phyloP scores from a whole-genome alignment of 148 eudicot species.

The Cornus controversa region DNA sequence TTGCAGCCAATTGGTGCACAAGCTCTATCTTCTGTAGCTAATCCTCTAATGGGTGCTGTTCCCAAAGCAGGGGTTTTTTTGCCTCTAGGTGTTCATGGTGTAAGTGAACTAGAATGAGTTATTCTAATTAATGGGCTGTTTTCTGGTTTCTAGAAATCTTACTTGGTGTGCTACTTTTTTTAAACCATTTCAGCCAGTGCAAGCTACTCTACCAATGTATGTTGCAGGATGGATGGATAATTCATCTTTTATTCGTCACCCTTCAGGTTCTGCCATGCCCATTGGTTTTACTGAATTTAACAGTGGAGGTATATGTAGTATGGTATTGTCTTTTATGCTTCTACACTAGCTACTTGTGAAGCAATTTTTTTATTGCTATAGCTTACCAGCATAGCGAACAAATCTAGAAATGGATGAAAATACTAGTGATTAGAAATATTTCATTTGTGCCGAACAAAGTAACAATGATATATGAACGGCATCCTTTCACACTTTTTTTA shows the following conservation, averaged over 20 bases:
- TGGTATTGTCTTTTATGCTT: background rate
- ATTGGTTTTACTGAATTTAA: conserved; percentile 31
- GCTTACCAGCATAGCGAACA: background rate
- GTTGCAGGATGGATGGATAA: conserved; percentile 84
- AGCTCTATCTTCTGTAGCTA: conserved; percentile 78
- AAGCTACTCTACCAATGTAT: conserved; percentile 57
- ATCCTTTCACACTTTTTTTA: too few species aligned
- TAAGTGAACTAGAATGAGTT: conserved; percentile 32
- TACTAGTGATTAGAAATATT: background rate
- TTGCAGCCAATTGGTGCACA: conserved; percentile 82
- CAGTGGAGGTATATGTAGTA: conserved; percentile 38
- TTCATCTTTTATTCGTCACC: conserved; percentile 76
- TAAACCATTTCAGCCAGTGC: conserved; percentile 73
- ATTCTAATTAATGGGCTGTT: background rate
- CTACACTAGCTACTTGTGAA: background rate
- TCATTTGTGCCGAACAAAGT: background rate
- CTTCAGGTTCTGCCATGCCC: conserved; percentile 32
- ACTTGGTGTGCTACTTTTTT: conserved; percentile 11
- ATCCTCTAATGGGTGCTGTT: conserved; percentile 63
- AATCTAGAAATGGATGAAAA: background rate
- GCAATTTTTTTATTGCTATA: background rate
- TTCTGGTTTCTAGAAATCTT: conserved; percentile 15
- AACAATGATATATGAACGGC: background rate
- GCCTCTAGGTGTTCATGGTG: conserved; percentile 82
- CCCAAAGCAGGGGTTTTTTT: conserved; percentile 79